Evolutionary conservation across 495 filamentous ascomycete species (phyloP), one percentile per base, ranked within the genome.

Genomic region (Trichoderma gamsii): DNA sequence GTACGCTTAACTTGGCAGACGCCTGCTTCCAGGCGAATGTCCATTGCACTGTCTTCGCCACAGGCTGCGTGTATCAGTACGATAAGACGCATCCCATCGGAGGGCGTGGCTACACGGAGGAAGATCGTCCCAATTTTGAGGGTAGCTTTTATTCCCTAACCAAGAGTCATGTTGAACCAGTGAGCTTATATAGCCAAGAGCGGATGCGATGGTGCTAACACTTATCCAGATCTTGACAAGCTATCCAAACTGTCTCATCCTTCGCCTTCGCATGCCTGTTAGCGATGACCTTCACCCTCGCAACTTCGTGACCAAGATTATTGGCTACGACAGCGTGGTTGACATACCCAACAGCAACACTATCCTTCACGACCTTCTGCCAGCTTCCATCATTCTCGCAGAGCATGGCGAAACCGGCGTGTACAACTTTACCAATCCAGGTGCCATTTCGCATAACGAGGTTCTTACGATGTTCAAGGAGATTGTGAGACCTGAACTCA

Each of bases 371-470:
- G 87, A 89, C 73, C 83, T 89, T 51, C 77, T 89, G 64, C 87
- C 87, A 52, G 83, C 83, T 38, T 82, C 85, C 16, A 79, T 88
- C 69, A 73, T 87, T 65, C 74, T 89, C 66, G 84, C 87, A 35
- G 84, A 88, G 73, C 80, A 87, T 73, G 78, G 77, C 27, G 87
- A 88, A 63, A 81, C 79, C 44, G 87, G 87, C n/a, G 78, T 88
- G 72, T 87, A 87, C 76, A 88, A 89, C 78, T 84, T 88, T 77
- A 89, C 87, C 61, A 89, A 89, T 76, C 87, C 87, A 13, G 87
- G 87, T 27, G 85, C 85, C 66, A 88, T 89, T 70, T 86, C 84
- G 41, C 87, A 89, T 75, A 89, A 89, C 74, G 87, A 89, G 76
- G 86, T 88, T 35, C 77, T 89, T 44, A 69, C 78, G 8, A 77